Evolutionary conservation across 2,329 filamentous ascomycete species (phyloP).

Genomic region (Claviceps sp.): DNA sequence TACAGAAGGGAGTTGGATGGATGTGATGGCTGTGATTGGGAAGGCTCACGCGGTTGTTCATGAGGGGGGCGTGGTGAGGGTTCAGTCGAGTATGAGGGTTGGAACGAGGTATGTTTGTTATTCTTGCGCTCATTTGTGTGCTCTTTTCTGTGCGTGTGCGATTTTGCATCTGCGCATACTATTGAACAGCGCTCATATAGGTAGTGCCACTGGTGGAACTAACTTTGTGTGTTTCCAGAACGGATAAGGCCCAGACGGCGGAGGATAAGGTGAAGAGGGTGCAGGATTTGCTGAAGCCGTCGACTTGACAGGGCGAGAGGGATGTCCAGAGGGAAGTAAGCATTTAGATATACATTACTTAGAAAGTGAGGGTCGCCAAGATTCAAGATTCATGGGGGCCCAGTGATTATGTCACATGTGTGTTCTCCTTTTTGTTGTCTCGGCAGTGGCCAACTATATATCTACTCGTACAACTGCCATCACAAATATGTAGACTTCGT

Average conservation of each 20-base stretch:
- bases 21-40: slow-evolving; percentile 74
- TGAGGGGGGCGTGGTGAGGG: slow-evolving; percentile 59
- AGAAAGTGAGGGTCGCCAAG: too few relatives aligned
- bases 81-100: slow-evolving; percentile 80
- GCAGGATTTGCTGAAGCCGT: slow-evolving; percentile 32
- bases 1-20: slow-evolving; percentile 80
- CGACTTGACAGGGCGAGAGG: neutral
- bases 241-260: slow-evolving; percentile 72
- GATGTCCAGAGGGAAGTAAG: neutral
- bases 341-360: too few relatives aligned
- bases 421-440: too few relatives aligned
- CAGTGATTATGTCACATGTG: too few relatives aligned
- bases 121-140: neutral
- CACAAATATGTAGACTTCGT: too few relatives aligned
- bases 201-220: neutral
- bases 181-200: too few relatives aligned
- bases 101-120: slow-evolving; percentile 51
- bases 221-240: slow-evolving; percentile 32
- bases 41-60: slow-evolving; percentile 73
- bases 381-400: too few relatives aligned
- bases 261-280: slow-evolving; percentile 64
- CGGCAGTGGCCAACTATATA: too few relatives aligned
- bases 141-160: too few relatives aligned
- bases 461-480: too few relatives aligned
- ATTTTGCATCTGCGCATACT: too few relatives aligned